Base-by-base conservation (phyloP, 2,329 filamentous ascomycete genomes). In the Xylaria sp. region DNA sequence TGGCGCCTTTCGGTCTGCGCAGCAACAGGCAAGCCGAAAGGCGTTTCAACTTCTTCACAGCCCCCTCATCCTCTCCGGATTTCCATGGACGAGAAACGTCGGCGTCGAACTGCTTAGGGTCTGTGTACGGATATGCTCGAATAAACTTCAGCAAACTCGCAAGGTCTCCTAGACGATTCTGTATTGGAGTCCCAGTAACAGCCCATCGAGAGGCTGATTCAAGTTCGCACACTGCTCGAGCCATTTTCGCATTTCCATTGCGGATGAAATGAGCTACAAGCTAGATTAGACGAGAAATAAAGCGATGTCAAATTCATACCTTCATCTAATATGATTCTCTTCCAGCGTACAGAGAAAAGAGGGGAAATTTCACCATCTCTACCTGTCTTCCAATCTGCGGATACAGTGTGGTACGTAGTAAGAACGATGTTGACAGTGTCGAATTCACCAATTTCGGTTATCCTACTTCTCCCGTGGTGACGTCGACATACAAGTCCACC, bases 181-280 rank as follows among this genome's bases (percentile, higher is more conserved):
- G 83, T 0, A 86, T 81, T 0, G 84, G 84, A 0, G 84, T 86
- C 0, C 84, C 83, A 0, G 82, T 85, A 0, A 86, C 79, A 1
- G 80, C 81, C 84, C 83, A 86, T 6, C 84, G 78, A 1, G 74
- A 76, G 14, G 68, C 65, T 0, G 81, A 74, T 0, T 80, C 48
- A 14, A 51, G 48, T 4, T 68, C 57, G 71, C 74, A 30, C 12
- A 51, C 48, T 1, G 48, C 48, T 4, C 48, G 19, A 30, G 80
- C 75, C 71, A 80, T 82, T 14, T 65, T 56, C 0, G 80, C 78
- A 4, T 74, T 71, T 0, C 70, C 67, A 36, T 81, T 81, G 27
- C 48, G 48, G 19, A 85, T 82, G 4, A 78, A 70, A 65, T 84
- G 83, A 3, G 82, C 83, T 83, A 12, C 2, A 30, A 64, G 8